Base-by-base conservation (phyloP, 2,329 filamentous ascomycete species). In the Cyphellophora attinorum region DNA sequence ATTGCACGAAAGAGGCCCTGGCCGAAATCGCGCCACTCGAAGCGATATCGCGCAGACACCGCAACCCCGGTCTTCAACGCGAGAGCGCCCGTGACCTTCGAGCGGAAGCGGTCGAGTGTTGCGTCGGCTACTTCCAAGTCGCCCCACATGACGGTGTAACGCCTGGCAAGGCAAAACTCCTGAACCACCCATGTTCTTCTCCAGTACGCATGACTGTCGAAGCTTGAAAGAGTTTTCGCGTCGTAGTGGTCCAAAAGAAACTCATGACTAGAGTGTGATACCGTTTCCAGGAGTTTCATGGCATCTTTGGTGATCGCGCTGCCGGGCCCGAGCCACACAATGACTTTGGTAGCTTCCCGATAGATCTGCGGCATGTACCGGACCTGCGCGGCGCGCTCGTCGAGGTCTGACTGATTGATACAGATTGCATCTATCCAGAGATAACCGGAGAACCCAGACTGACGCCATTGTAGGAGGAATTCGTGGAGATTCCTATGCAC, bases 141-240 rank as follows among this genome's bases (percentile, higher is more conserved):
- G 17, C 48, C 46, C 16, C 44, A 44, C 5, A 42, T 21, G 5
- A 48, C 38, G 21, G 45, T 31, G 29, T 50, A 25, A 4, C 30
- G 19, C 34, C 34, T 39, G 16, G 41, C 46, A 30, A 44, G 40
- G 12, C 44, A 25, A 27, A 49, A 49, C 31, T 50, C 48, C 35
- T 50, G 48, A 8, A 50, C 44, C 27, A 50, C 44, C 46, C 48
- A 50, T 11, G 44, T 37, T 6, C 48, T 39, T 16, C 44, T 46
- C 46, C 44, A 50, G 33, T 49, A 50, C 10, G 38, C 27, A 16
- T 39, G 35, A 35, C 33, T 38, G 6, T 36, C 19, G n/a, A 42
- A 34, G 30, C 14, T 6, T 42, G 25, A 17, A 18, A 16, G 11
- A 38, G 38, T 11, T 13, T n/a, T 6, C n/a, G 23, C n/a, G 23